phyloP scores from a whole-genome alignment of 768 basidiomycete species.

The Collybia sp. region DNA sequence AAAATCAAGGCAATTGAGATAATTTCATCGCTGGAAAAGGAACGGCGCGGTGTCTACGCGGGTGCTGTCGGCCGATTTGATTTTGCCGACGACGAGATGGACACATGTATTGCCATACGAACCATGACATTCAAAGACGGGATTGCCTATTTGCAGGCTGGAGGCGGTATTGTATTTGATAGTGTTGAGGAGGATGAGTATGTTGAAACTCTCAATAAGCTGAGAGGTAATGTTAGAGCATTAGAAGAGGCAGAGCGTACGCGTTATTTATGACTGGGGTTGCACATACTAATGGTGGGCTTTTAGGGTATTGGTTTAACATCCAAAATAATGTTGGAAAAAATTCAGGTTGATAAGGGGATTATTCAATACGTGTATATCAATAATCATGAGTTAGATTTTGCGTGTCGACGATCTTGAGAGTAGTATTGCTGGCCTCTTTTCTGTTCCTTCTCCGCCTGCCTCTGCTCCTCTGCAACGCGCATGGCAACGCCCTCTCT shows the following conservation, averaged over 20 bases:
- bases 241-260: conserved; percentile 85
- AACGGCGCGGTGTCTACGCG: conserved; percentile 91
- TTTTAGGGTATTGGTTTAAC: conserved; percentile 64
- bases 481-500: conserved; percentile 61
- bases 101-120: conserved; percentile 97
- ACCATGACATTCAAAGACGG: conserved; percentile 98
- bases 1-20: conserved; percentile 99
- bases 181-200: conserved; percentile 98
- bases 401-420: conserved; percentile 3
- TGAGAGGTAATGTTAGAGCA: conserved; percentile 81
- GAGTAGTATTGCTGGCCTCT: conserved; percentile 5
- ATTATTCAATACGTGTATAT: neutral
- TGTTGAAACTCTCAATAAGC: conserved; percentile 91
- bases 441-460: conserved; percentile 18
- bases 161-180: conserved; percentile 96
- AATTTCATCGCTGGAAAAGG: conserved; percentile 78
- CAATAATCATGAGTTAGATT: neutral
- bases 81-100: conserved; percentile 92
- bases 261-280: conserved; percentile 21
- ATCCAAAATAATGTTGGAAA: conserved; percentile 44
- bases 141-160: conserved; percentile 88
- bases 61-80: conserved; percentile 98
- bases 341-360: neutral
- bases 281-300: conserved; percentile 11
- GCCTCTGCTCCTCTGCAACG: conserved; percentile 23